Conservation (phyloP, 805 yeast genomes). For the Candida mattraensis region DNA sequence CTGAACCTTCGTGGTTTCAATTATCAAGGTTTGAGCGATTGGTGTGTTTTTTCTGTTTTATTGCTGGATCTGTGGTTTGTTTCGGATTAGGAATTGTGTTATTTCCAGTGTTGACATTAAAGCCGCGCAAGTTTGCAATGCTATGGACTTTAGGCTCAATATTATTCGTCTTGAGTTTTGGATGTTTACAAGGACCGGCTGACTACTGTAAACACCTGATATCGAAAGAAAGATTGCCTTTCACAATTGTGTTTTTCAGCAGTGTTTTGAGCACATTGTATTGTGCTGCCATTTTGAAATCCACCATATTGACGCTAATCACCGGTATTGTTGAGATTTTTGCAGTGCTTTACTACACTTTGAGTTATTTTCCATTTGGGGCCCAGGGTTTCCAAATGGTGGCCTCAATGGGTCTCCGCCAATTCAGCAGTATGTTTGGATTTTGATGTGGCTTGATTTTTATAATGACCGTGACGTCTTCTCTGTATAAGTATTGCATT, state of each 20-base stretch:
- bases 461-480: no score
- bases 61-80: constrained; percentile 76
- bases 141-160: constrained; percentile 91
- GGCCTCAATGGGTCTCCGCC: constrained; percentile 39
- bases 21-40: constrained; percentile 78
- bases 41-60: constrained; percentile 72
- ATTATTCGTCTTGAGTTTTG: constrained; percentile 84
- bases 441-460: no score
- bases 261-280: constrained; percentile 77
- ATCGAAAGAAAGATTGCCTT: constrained; percentile 74
- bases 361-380: constrained; percentile 96
- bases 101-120: constrained; percentile 84
- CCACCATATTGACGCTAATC: constrained; percentile 72
- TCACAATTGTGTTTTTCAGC: constrained; percentile 77
- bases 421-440: constrained; percentile 43
- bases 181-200: constrained; percentile 89
- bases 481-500: no score
- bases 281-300: constrained; percentile 67
- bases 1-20: constrained; percentile 78
- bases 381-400: constrained; percentile 65
- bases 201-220: constrained; percentile 72
- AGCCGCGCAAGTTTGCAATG: constrained; percentile 88
- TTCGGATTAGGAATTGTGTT: constrained; percentile 78
- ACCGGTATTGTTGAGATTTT: constrained; percentile 76
- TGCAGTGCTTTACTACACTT: constrained; percentile 86